Conservation (phyloP, 768 basidiomycete genomes). For the Boletus sp. region DNA sequence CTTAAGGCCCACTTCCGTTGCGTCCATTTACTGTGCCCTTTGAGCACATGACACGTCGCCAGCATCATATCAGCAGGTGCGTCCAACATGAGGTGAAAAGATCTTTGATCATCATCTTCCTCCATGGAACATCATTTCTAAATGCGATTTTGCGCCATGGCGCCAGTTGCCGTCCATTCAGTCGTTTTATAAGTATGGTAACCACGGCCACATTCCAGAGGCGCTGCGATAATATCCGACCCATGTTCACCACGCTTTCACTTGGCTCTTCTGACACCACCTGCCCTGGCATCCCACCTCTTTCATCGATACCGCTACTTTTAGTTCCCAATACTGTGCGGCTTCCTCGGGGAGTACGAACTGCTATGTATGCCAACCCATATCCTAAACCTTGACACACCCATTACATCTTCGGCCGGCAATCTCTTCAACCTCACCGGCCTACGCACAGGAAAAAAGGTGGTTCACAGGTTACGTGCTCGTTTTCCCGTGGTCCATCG, state of each 20-base stretch:
- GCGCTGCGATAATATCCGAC: constrained; percentile 33
- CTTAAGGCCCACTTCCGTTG: constrained; percentile 25
- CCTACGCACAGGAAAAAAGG: neutral
- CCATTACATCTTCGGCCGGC: constrained; percentile 11
- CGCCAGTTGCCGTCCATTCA: constrained; percentile 29
- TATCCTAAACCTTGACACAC: constrained; percentile 11
- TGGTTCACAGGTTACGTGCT: constrained; percentile 21
- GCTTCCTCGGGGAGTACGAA: constrained; percentile 16
- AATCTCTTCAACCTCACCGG: constrained; percentile 9
- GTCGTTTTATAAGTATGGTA: constrained; percentile 23
- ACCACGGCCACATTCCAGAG: constrained; percentile 23
- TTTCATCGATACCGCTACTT: constrained; percentile 24
- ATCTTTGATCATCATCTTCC: constrained; percentile 28
- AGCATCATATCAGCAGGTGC: constrained; percentile 30
- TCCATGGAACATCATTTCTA: constrained; percentile 22
- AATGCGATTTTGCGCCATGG: constrained; percentile 20
- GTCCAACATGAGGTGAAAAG: constrained; percentile 31
- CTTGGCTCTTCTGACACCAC: constrained; percentile 19
- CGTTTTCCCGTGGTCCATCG: constrained; percentile 15
- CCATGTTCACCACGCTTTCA: constrained; percentile 20
- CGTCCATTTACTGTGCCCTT: constrained; percentile 20
- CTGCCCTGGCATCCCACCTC: constrained; percentile 12
- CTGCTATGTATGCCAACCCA: constrained; percentile 7
- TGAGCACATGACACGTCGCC: constrained; percentile 27
- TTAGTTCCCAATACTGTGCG: constrained; percentile 10